Evolutionary conservation across 352 stramenopile genomes (phyloP), one percentile per base, ranked within the genome.

Genomic region (Pythium scleroteichum): DNA sequence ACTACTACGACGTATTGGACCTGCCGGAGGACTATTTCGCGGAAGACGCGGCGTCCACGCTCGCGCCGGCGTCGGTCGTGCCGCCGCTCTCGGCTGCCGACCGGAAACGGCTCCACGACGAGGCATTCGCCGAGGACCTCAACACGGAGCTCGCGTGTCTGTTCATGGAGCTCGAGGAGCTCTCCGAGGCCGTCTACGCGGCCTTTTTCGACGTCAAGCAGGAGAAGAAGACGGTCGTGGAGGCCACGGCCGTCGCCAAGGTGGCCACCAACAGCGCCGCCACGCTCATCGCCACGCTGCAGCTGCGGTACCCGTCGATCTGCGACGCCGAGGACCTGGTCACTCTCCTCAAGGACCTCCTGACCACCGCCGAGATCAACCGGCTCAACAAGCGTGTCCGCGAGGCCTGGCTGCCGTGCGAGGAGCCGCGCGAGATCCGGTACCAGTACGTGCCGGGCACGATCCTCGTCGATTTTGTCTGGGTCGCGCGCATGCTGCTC

Each of bases 171-270:
- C 33, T 73, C 5, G 67, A 71, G 4, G 52, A 59, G 52, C 40
- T 59, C 10, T 14, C 12, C 17, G 52, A 50, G 26, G 52, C 39
- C 26, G 72, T 76, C 6, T 70, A 71, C 32, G 55, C 3, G 3
- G 53, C 66, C 13, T 73, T 71, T n/a, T 38, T 57, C 12, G 55
- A 72, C 14, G 72, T 80, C 17, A 77, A 77, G 45, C 54, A 57
- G 13, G 51, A 77, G 47, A 24, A 59, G 24, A 71, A 67, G 19
- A 77, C 72, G 19, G 52, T 79, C 51, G 42, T 79, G 17, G 72
- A 80, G n/a, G 66, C 72, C 12, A 70, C 69, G 0, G 57, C 69
- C 1, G 72, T 75, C 23, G 66, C 65, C 0, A 69, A 77, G 16
- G 22, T 72, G 16, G 69, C 72, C 1, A 75, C 73, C 24, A 40